These are phyloP conservation scores for Basipetospora sp. DNA, from an alignment of 2,329 filamentous ascomycete species.

Conservation along the genomic window DNA sequence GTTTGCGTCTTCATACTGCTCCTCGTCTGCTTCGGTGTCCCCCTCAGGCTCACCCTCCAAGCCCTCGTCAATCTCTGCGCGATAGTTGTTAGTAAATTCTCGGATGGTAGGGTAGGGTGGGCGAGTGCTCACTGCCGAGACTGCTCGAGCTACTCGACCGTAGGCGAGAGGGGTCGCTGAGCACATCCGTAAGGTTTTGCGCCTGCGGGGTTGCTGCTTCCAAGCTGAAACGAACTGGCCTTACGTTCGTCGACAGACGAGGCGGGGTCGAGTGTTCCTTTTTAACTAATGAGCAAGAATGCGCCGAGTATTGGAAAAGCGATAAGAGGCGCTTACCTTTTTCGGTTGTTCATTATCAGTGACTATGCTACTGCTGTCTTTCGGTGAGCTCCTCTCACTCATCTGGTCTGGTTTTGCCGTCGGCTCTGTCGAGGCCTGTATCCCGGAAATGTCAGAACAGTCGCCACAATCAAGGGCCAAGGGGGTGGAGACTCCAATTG, in stretches of 20 bases:
- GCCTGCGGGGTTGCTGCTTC: constrained; percentile 66
- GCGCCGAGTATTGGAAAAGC: too few relatives aligned
- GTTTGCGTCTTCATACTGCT: constrained; percentile 14
- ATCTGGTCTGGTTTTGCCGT: constrained; percentile 20
- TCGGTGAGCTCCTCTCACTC: constrained; percentile 13
- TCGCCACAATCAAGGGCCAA: too few relatives aligned
- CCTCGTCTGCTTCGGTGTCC: constrained; percentile 40
- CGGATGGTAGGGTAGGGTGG: not conserved
- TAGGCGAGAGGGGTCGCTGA: constrained; percentile 36
- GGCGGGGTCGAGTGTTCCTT: constrained; percentile 40
- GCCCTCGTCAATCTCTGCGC: constrained; percentile 34
- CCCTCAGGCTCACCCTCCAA: constrained; percentile 29
- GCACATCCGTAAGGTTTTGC: constrained; percentile 65
- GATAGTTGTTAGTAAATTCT: not conserved
- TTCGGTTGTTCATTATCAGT: not conserved
- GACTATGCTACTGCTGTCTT: not conserved
- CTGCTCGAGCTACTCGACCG: constrained; percentile 58
- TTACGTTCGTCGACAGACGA: constrained; percentile 60
- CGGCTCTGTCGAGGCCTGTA: constrained; percentile 28
- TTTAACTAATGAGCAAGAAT: too few relatives aligned
- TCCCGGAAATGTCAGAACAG: constrained; percentile 10
- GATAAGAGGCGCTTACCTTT: constrained; percentile 1
- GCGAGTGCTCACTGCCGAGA: constrained; percentile 52
- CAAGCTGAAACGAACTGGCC: constrained; percentile 47
- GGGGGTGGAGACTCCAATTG: not conserved